Evolutionary conservation across 1,284 basidiomycete species (phyloP), one percentile per base, ranked within the genome.

Genomic region (Baeospora myosura): DNA sequence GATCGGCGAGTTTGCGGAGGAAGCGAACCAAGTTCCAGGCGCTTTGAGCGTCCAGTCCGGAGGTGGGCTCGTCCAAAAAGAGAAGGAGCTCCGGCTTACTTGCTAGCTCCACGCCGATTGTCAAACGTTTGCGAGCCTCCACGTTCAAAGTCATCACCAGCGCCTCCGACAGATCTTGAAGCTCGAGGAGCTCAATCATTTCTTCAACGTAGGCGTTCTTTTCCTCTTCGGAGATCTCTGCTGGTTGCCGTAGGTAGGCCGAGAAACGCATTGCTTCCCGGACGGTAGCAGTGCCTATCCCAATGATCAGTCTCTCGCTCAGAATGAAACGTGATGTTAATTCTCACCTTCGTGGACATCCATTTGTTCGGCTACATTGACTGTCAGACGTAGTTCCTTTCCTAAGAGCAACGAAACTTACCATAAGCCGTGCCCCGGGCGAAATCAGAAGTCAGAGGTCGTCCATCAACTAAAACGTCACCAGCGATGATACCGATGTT

Each of bases 211-310:
- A 94, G 30, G 69, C 72, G 40, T 89, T 74, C 68, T 94, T 95
- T 58, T 95, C 92, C 42, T 72, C 73, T 49, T 76, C 73, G 1
- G 88, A 58, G 14, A 91, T 71, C 39, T 74, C 64, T 2, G 73
- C 71, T 1, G 90, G 87, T 57, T 96, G 92, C n/a, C 92, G 80
- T 18, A 96, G 73, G 57, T 91, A 78, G 0, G 93, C 92, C 6
- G 85, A 89, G 70, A 96, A 95, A 10, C 82, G 76, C 55, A 96
- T 72, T 2, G 93, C 91, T 58, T 96, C 92, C 17, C 92, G 82
- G 32, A 95, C 86, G 10, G 87, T 86, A 10, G 89, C 78, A 8
- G 86, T 90, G 47, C 78, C 53, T 52, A 37, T 8, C 38, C 3
- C 21, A 24, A 29, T 4, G 40, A 10, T 16, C 21, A 11, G 30